Evolutionary conservation across 225 moss, liverwort and hornwort genomes (phyloP).

Genomic region (Physcomitrium patens): DNA sequence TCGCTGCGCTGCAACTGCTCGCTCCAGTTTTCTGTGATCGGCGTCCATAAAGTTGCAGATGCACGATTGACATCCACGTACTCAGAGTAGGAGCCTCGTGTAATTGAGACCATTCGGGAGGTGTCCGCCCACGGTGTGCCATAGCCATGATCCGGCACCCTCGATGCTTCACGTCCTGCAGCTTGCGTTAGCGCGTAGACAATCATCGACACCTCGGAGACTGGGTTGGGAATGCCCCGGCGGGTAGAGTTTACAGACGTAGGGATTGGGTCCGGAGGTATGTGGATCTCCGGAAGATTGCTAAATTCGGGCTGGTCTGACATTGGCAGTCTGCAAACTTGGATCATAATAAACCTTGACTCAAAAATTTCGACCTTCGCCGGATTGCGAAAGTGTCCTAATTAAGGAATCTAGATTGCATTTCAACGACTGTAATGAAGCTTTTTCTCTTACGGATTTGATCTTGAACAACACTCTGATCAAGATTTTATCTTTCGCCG

Average conservation of each 20-base stretch:
- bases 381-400: too few species aligned
- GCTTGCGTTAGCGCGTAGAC: constrained; percentile 52
- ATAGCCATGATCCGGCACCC: constrained; percentile 14
- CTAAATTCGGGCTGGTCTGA: constrained; percentile 28
- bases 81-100: constrained; percentile 31
- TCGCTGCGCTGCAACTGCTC: constrained; percentile 20
- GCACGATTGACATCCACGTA: constrained; percentile 49
- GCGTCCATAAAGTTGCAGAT: constrained; percentile 46
- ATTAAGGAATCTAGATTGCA: too few species aligned
- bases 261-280: constrained; percentile 17
- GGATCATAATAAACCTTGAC: constrained; percentile 23
- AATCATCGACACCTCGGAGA: constrained; percentile 45
- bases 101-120: constrained; percentile 28
- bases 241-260: background rate
- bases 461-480: background rate
- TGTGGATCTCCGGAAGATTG: constrained; percentile 19
- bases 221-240: constrained; percentile 41
- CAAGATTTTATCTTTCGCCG: background rate
- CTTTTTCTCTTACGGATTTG: background rate
- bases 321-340: constrained; percentile 33
- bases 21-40: constrained; percentile 24
- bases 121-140: constrained; percentile 2
- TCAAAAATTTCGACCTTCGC: background rate
- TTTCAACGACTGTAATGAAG: too few species aligned
- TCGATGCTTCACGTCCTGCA: constrained; percentile 24